Conservation (phyloP, 2,329 filamentous ascomycete species). For the Chrysosporium queenslandicum region DNA sequence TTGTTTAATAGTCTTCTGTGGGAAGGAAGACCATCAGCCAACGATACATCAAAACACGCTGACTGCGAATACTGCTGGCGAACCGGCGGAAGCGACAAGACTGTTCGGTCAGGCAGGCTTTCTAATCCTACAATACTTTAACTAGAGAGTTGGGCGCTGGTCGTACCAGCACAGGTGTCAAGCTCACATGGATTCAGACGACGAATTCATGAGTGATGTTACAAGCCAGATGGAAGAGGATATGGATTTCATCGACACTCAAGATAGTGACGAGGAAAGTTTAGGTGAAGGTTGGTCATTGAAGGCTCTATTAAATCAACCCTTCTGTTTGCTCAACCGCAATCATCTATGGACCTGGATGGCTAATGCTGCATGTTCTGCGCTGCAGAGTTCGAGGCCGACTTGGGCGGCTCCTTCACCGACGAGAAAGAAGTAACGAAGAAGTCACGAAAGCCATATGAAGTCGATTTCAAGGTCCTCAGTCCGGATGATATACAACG, state of each 20-base stretch:
- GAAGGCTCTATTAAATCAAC: no score
- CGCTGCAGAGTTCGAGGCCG: constrained; percentile 45
- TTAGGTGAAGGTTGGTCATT: constrained; percentile 32
- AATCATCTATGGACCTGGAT: no score
- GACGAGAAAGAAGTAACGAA: constrained; percentile 62
- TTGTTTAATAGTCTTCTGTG: no score
- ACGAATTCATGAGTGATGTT: constrained; percentile 78
- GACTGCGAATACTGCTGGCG: no score
- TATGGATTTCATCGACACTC: constrained; percentile 48
- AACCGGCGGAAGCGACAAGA: no score
- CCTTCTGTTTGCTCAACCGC: no score
- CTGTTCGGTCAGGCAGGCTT: no score
- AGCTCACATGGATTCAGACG: constrained; percentile 81
- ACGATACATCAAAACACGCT: no score
- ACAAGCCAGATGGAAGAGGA: constrained; percentile 55
- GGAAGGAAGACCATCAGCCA: no score
- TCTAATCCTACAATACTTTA: no score
- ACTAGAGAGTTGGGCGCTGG: no score
- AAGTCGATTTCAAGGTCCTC: constrained; percentile 75
- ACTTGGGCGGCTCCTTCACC: constrained; percentile 51
- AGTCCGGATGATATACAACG: constrained; percentile 69
- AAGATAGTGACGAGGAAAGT: constrained; percentile 64
- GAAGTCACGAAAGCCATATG: constrained; percentile 63
- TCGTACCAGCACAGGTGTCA: no score
- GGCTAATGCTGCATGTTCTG: constrained; percentile 3